Evolutionary conservation across 495 filamentous ascomycete genomes (phyloP).

Genomic region (Clavariopsis aquatica): DNA sequence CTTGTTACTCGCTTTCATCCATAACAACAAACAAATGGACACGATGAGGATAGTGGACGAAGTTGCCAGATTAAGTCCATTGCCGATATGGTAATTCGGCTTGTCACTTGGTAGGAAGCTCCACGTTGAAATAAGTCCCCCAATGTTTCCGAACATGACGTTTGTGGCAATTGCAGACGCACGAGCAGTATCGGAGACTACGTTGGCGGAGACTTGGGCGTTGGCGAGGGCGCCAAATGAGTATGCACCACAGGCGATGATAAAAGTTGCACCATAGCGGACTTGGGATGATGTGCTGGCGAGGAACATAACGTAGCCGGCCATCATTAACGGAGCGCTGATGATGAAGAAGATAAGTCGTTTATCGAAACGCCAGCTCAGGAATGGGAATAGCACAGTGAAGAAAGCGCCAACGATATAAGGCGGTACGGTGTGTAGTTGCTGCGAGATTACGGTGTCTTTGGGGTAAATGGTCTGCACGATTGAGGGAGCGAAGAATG

Average conservation of each 20-base stretch:
- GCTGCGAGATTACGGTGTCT: slow-evolving; percentile 60
- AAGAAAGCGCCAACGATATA: slow-evolving; percentile 71
- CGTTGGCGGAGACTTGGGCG: slow-evolving; percentile 67
- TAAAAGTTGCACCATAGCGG: slow-evolving; percentile 71
- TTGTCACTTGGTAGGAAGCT: slow-evolving; percentile 64
- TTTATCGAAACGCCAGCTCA: slow-evolving; percentile 61
- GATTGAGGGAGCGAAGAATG: slow-evolving; percentile 73
- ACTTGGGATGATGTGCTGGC: slow-evolving; percentile 54
- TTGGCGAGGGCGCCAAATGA: slow-evolving; percentile 63
- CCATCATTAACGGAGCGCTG: slow-evolving; percentile 58
- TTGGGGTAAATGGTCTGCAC: slow-evolving; percentile 63
- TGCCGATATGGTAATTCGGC: slow-evolving; percentile 71
- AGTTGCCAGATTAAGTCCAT: slow-evolving; percentile 71
- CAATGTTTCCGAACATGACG: slow-evolving; percentile 73
- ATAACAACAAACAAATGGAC: slow-evolving; percentile 51
- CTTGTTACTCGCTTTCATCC: slow-evolving; percentile 67
- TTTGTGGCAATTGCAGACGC: slow-evolving; percentile 64
- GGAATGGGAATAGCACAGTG: slow-evolving; percentile 60
- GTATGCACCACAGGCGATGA: slow-evolving; percentile 62
- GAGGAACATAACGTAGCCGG: slow-evolving; percentile 73
- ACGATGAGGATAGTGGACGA: slow-evolving; percentile 55
- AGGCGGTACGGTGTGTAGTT: slow-evolving; percentile 70
- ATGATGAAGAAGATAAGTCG: slow-evolving; percentile 53
- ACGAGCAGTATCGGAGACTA: slow-evolving; percentile 68
- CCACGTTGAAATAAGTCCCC: slow-evolving; percentile 72